Conservation (phyloP, 2,329 filamentous ascomycete species). For the Xylariaceae sp. region DNA sequence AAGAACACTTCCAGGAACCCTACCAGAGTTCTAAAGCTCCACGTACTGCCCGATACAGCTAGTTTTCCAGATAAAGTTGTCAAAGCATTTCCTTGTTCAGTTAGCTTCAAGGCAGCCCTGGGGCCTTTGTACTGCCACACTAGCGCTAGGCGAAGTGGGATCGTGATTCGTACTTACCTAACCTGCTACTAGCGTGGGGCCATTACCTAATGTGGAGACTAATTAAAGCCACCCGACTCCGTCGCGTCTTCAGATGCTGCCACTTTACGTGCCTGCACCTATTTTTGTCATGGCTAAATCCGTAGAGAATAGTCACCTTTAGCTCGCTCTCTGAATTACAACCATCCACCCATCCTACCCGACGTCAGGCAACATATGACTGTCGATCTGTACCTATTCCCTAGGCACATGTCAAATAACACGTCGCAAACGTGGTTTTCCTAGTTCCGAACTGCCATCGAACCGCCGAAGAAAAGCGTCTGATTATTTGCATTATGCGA, state of each 20-base stretch:
- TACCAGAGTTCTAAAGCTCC: no score
- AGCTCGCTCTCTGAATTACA: no score
- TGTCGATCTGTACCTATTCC: background rate
- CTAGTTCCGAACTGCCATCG: background rate
- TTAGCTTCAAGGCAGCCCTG: no score
- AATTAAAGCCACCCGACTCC: background rate
- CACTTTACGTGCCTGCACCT: background rate
- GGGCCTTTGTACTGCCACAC: no score
- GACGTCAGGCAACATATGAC: no score
- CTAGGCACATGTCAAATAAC: background rate
- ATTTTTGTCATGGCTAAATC: background rate
- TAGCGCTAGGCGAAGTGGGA: no score
- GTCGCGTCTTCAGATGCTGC: background rate
- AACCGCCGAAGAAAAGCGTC: background rate
- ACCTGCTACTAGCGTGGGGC: background rate
- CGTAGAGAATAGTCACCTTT: background rate
- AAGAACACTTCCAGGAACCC: no score
- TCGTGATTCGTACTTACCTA: no score
- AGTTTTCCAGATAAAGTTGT: no score
- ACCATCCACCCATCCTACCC: no score
- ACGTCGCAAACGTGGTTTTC: background rate
- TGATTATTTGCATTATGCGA: slow-evolving; percentile 14
- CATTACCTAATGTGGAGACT: background rate
- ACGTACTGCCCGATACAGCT: no score
- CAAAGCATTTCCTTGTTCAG: no score